Evolutionary conservation across 164 flowering plant species (phyloP), one percentile per base, ranked within the genome.

Genomic region (Amborella trichopoda): DNA sequence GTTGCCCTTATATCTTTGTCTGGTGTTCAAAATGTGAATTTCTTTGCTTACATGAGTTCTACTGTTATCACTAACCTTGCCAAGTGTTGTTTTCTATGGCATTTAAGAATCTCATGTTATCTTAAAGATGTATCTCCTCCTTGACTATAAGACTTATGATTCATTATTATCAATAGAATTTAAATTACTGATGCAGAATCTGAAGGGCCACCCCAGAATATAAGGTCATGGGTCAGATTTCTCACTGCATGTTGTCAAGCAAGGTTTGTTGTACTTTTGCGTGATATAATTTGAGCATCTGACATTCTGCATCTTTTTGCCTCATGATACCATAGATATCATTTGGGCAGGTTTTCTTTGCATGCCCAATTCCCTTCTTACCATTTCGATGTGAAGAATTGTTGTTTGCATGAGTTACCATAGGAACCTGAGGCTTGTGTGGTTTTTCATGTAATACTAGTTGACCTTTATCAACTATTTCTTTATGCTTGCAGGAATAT

Each of bases 161-260:
- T n/a, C n/a, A n/a, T n/a, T n/a, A n/a, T n/a, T n/a, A n/a, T n/a
- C n/a, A n/a, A n/a, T n/a, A n/a, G 8, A n/a, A 13, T 26, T 24
- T 17, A n/a, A 5, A 23, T 12, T 52, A 26, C 58, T 77, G 96
- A 69, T 60, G 67, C 64, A 56, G 64, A 42, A 36, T 18, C 32
- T 47, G 53, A 58, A 28, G 81, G 83, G 34, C 90, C 85, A 47
- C 84, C 81, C 5, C 77, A 69, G 65, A 86, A 81, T 68, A 77
- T 91, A 48, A 71, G 75, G 68, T 57, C 58, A 36, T 91, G 89
- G 96, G 52, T 81, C 54, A 83, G 69, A 65, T 72, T 66, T 59
- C 48, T 61, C 1, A 52, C 68, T 53, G 69, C 51, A 56, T 80
- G 73, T 61, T 72, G 71, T 66, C 76, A 61, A 61, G 49, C 43